A percentile compares a stretch with the other conserved stretches of the same genome.
Conservation (phyloP, 1,284 basidiomycete species). For the Papiliotrema terrestris region DNA sequence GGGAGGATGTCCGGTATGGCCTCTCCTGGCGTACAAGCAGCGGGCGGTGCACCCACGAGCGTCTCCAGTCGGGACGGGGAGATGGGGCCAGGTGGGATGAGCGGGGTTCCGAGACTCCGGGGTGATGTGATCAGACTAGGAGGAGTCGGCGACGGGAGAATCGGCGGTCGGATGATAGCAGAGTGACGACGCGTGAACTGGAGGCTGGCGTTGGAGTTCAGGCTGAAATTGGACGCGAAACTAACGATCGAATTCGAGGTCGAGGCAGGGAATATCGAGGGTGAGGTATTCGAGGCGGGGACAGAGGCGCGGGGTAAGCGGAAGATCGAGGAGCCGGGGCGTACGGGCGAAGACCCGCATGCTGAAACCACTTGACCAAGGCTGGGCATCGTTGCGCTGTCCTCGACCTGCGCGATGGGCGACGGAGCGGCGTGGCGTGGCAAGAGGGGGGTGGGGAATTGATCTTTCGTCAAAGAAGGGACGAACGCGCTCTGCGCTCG, state of each 20-base stretch:
- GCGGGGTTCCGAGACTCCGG: conserved; percentile 12
- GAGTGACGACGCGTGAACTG: conserved; percentile 5
- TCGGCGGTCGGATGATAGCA: conserved; percentile 13
- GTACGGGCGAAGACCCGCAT: neutral
- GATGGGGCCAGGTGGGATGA: conserved; percentile 8
- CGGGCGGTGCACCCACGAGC: neutral
- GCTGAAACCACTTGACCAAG: neutral
- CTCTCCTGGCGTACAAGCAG: neutral
- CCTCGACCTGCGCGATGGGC: neutral
- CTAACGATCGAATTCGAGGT: neutral
- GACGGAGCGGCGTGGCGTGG: neutral
- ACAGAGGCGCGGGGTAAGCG: neutral
- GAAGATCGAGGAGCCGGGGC: neutral
- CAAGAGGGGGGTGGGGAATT: neutral
- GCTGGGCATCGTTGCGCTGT: neutral
- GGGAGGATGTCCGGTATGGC: neutral
- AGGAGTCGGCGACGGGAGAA: conserved; percentile 16
- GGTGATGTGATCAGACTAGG: conserved; percentile 17
- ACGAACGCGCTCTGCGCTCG: neutral
- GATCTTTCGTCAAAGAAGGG: neutral
- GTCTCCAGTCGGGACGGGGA: neutral
- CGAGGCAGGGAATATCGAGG: neutral
- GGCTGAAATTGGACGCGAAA: neutral
- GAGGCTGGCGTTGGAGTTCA: conserved; percentile 2
- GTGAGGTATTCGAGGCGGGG: neutral